phyloP scores from a whole-genome alignment of 805 yeast genomes.

The Yarrowia porcina region DNA sequence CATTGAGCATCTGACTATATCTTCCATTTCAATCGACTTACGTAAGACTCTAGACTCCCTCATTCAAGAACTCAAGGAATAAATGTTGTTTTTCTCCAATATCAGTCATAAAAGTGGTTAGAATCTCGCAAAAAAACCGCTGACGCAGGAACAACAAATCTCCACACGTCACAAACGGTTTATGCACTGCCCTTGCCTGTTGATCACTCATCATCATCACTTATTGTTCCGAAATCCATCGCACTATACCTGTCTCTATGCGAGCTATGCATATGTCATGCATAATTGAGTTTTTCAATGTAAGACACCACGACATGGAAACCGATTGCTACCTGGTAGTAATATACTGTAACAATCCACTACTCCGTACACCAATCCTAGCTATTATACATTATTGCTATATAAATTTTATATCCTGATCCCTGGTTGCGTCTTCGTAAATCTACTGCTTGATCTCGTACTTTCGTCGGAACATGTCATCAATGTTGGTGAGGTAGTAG shows the following conservation, averaged over 20 bases:
- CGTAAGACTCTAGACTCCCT: no score
- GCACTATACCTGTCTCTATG: background rate
- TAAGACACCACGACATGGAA: background rate
- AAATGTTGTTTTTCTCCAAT: no score
- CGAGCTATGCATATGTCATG: background rate
- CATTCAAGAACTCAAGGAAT: no score
- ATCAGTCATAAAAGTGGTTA: no score
- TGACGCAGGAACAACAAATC: no score
- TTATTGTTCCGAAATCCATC: background rate
- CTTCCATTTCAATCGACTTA: no score
- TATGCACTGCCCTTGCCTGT: background rate
- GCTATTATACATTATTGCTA: conserved; percentile 18
- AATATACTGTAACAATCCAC: no score
- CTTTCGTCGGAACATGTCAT: conserved; percentile 82
- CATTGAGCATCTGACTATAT: no score
- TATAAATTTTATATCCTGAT: conserved; percentile 2
- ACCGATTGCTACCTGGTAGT: no score
- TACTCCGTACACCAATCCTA: background rate
- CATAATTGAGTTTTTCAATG: background rate
- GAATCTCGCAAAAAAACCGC: no score
- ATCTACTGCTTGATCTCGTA: conserved; percentile 65
- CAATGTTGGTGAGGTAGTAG: conserved; percentile 78
- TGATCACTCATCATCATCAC: background rate
- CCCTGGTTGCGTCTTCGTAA: background rate
- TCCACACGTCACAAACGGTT: no score